Conservation (phyloP, 208 protist genomes). For the Perkinsela sp. region DNA sequence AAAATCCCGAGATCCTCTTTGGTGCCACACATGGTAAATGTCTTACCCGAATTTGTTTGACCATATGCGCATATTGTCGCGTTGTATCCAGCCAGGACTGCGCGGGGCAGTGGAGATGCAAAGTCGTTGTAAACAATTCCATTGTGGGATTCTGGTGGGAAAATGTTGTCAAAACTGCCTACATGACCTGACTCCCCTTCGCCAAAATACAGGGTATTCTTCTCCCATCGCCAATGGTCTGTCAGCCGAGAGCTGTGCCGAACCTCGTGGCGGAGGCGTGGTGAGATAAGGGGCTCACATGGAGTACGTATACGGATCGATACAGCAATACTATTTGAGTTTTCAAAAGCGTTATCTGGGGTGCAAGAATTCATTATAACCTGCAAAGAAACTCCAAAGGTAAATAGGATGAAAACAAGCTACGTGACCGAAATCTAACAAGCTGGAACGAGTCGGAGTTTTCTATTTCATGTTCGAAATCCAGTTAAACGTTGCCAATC, state of each 20-base stretch:
- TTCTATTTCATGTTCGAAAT: no score
- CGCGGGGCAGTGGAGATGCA: conserved; percentile 10
- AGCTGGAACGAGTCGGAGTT: no score
- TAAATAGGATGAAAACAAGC: no score
- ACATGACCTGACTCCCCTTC: not conserved
- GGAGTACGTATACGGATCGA: not conserved
- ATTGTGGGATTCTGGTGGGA: conserved; percentile 6
- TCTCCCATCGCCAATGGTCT: not conserved
- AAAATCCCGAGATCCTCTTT: conserved; percentile 31
- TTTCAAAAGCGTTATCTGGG: no score
- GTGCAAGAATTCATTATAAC: no score
- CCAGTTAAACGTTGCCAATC: not conserved
- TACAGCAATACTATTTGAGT: not conserved
- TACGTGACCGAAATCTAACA: no score
- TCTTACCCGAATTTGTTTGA: conserved; percentile 59
- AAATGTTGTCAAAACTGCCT: not conserved
- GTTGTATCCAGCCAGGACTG: conserved; percentile 47
- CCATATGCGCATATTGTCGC: conserved; percentile 62
- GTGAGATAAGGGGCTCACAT: not conserved
- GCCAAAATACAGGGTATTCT: not conserved
- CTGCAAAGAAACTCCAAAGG: no score
- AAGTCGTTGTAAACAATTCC: conserved; percentile 15
- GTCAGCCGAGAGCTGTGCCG: not conserved
- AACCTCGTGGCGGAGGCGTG: not conserved
- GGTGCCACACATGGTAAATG: conserved; percentile 65